phyloP scores from a whole-genome alignment of 1,284 basidiomycete species.

The Apiotrichum siamense region DNA sequence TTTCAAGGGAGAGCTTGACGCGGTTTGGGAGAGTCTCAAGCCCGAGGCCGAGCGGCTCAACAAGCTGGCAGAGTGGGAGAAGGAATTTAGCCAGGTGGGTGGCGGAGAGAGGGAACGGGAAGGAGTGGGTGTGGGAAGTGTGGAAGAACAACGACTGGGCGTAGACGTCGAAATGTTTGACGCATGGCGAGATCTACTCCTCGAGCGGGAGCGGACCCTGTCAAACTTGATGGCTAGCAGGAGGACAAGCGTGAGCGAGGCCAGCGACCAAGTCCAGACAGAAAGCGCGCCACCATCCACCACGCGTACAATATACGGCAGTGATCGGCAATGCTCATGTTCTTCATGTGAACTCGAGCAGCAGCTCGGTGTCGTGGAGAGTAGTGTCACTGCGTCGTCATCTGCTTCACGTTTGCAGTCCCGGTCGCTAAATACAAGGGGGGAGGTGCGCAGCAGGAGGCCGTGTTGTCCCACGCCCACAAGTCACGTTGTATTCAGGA shows the following conservation, averaged over 20 bases:
- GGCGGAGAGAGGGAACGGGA: background rate
- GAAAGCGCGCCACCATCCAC: background rate
- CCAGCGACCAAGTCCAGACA: background rate
- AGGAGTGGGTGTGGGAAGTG: background rate
- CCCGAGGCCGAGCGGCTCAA: constrained; percentile 50
- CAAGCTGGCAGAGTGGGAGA: constrained; percentile 79
- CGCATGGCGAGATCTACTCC: background rate
- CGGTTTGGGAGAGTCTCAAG: constrained; percentile 47
- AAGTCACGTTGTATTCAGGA: background rate
- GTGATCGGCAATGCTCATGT: background rate
- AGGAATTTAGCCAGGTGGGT: constrained; percentile 66
- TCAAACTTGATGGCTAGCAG: background rate
- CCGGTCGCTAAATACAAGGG: background rate
- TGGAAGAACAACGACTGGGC: too few relatives aligned
- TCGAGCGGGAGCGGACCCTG: background rate
- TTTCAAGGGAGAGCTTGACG: constrained; percentile 49
- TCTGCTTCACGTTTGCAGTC: background rate
- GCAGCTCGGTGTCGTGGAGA: background rate
- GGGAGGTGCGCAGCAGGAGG: constrained; percentile 1
- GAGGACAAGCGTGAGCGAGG: background rate
- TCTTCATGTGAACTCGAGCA: constrained; percentile 1
- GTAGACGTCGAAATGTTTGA: background rate
- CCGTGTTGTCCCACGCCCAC: background rate
- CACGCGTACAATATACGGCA: background rate
- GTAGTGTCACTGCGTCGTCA: background rate